Conservation (phyloP, 352 stramenopile species). For the Globisporangium carolinianum region DNA sequence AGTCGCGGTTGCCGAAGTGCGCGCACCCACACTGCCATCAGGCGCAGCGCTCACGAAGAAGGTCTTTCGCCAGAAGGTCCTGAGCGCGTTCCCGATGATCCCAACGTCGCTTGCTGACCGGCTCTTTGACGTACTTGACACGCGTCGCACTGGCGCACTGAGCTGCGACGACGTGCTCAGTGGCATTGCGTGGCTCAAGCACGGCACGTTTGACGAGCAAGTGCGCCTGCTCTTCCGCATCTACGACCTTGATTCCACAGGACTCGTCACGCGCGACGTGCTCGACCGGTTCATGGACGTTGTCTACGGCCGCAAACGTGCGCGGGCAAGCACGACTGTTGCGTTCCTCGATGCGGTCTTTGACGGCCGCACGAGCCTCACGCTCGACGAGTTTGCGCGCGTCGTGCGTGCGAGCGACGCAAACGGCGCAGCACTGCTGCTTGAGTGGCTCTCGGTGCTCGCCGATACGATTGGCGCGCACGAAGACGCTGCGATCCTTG, state of each 20-base stretch:
- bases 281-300: slow-evolving; percentile 83
- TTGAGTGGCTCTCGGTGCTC: slow-evolving; percentile 60
- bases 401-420: slow-evolving; percentile 49
- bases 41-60: slow-evolving; percentile 45
- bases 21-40: no score
- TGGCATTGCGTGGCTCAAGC: slow-evolving; percentile 68
- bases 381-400: slow-evolving; percentile 56
- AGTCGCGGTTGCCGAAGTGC: slow-evolving; percentile 1
- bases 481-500: slow-evolving; percentile 66
- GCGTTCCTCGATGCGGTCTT: slow-evolving; percentile 61
- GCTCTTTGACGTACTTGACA: slow-evolving; percentile 80
- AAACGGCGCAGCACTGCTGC: slow-evolving; percentile 41
- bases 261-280: slow-evolving; percentile 57
- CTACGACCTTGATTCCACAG: slow-evolving; percentile 70
- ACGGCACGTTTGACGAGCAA: slow-evolving; percentile 66
- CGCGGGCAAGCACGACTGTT: slow-evolving; percentile 33
- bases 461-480: slow-evolving; percentile 58
- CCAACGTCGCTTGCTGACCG: slow-evolving; percentile 77
- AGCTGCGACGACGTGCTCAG: slow-evolving; percentile 56
- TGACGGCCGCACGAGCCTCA: slow-evolving; percentile 25
- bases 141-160: slow-evolving; percentile 52
- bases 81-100: slow-evolving; percentile 73
- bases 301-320: slow-evolving; percentile 60
- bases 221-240: slow-evolving; percentile 76
- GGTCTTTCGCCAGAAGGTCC: slow-evolving; percentile 72